phyloP scores from a whole-genome alignment of 805 yeast genomes.

The Myxozyma neglecta region DNA sequence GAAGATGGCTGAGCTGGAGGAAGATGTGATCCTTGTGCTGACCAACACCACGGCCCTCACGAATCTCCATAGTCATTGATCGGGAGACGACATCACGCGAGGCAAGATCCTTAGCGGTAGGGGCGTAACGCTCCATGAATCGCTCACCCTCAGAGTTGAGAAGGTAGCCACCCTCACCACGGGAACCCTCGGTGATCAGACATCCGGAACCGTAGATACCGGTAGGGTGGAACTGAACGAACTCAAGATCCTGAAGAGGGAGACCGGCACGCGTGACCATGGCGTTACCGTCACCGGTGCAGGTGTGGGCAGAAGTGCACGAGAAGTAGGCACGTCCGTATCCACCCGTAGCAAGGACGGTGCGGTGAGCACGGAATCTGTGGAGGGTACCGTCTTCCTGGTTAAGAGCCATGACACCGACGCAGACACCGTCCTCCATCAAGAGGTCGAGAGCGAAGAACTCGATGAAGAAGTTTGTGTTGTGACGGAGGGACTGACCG shows the following conservation, averaged over 20 bases:
- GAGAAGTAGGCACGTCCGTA: conserved; percentile 98
- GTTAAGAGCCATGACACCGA: conserved; percentile 95
- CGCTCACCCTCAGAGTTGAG: conserved; percentile 97
- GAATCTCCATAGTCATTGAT: conserved; percentile 97
- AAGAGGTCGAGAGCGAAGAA: conserved; percentile 92
- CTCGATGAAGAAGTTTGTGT: conserved; percentile 97
- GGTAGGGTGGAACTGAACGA: conserved; percentile 98
- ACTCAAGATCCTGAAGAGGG: conserved; percentile 96
- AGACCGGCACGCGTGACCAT: conserved; percentile 98
- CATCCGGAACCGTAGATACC: conserved; percentile 99
- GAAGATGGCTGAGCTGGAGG: conserved; percentile 91
- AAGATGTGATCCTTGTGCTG: conserved; percentile 91
- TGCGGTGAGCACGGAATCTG: conserved; percentile 95
- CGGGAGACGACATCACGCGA: conserved; percentile 98
- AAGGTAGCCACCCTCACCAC: conserved; percentile 99
- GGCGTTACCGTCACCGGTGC: conserved; percentile 99
- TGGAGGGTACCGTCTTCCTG: conserved; percentile 98
- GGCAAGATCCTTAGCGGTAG: conserved; percentile 97
- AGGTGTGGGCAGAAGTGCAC: conserved; percentile 98
- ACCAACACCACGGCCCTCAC: conserved; percentile 99
- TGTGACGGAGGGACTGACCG: conserved; percentile 94
- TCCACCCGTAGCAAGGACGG: conserved; percentile 98
- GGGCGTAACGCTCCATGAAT: conserved; percentile 99
- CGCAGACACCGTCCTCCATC: conserved; percentile 94
- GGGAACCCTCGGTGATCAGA: conserved; percentile 97